Evolutionary conservation across 31 red algal genomes (phyloP), one percentile per base, ranked within the genome.

Genomic region (Porphyra umbilicalis): DNA sequence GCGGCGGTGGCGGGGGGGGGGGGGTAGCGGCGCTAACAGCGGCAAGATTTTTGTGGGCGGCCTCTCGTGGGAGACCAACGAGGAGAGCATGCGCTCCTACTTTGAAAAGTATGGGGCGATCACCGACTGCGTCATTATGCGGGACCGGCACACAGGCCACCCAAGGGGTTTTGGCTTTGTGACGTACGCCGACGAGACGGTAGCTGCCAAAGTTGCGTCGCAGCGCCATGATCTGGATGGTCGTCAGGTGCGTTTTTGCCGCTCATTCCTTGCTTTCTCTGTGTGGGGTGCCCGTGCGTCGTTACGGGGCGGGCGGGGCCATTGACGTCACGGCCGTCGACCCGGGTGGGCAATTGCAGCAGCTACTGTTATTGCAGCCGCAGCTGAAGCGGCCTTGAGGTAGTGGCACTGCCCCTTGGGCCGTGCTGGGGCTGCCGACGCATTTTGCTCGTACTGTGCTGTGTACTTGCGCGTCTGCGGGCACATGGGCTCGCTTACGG

Each of bases 11-110:
- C 13, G 57, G 57, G 6, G 57, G 6, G 57, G 13, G 4, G 57
- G 57, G 1, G 25, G 57, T 4, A 29, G 57, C 25, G 57, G 57
- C 2, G 25, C 57, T 29, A 71, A 29, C 57, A 33, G 85, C 79
- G 78, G 83, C 35, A 99, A 99, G 85, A 84, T 99, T 67, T 99
- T 99, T 90, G 96, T 98, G 42, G 96, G 96, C 57, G 96, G 96
- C 29, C 84, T 98, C 20, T 98, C 96, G 14, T 98, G 96, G 93
- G 90, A 95, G 46, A 98, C 92, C 30, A 81, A 88, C 38, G 96
- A 98, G 39, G 82, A 84, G 8, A 91, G 86, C 32, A 80, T 98
- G 68, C 90, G 90, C 68, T 32, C 77, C 46, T 93, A 98, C 85
- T 98, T 98, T 79, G 86, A 57, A 31, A 77, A 68, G 29, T 98